Conservation (phyloP, 2,329 filamentous ascomycete species). For the Davidsoniella neocaledoniae region DNA sequence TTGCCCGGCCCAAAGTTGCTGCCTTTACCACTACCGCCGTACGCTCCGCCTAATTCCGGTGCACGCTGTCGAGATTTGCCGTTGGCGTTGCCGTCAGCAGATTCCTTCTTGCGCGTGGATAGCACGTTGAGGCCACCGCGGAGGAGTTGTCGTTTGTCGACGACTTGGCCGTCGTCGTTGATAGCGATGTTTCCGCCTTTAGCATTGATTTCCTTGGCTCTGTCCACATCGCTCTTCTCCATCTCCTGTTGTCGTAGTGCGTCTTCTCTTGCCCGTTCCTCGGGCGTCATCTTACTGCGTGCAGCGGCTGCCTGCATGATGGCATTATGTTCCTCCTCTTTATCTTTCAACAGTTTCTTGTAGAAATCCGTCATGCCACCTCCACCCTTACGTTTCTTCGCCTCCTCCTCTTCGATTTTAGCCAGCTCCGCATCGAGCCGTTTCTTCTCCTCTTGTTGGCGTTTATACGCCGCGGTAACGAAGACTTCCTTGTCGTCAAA, state of each 20-base stretch:
- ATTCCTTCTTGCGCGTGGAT: constrained; percentile 17
- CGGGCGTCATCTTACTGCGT: constrained; percentile 26
- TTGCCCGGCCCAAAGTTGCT: constrained; percentile 17
- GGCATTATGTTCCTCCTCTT: constrained; percentile 53
- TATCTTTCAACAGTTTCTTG: constrained; percentile 52
- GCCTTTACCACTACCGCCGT: constrained; percentile 21
- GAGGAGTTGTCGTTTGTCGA: constrained; percentile 69
- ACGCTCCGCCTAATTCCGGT: constrained; percentile 1
- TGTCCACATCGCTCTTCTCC: constrained; percentile 41
- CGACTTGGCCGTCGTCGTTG: constrained; percentile 70
- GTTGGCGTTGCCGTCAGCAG: neutral
- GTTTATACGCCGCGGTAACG: constrained; percentile 68
- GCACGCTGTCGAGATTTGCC: constrained; percentile 5
- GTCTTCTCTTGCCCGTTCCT: constrained; percentile 18
- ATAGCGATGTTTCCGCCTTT: constrained; percentile 45
- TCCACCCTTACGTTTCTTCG: constrained; percentile 38
- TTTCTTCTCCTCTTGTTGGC: constrained; percentile 60
- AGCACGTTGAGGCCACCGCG: constrained; percentile 59
- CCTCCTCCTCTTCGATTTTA: constrained; percentile 44
- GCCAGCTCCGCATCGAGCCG: constrained; percentile 56
- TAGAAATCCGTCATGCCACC: constrained; percentile 69
- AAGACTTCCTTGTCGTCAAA: constrained; percentile 75
- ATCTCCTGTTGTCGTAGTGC: constrained; percentile 16
- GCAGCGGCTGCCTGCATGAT: constrained; percentile 50
- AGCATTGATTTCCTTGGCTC: constrained; percentile 50